phyloP scores from a whole-genome alignment of 1,284 basidiomycete species.

The Naganishia sp. region DNA sequence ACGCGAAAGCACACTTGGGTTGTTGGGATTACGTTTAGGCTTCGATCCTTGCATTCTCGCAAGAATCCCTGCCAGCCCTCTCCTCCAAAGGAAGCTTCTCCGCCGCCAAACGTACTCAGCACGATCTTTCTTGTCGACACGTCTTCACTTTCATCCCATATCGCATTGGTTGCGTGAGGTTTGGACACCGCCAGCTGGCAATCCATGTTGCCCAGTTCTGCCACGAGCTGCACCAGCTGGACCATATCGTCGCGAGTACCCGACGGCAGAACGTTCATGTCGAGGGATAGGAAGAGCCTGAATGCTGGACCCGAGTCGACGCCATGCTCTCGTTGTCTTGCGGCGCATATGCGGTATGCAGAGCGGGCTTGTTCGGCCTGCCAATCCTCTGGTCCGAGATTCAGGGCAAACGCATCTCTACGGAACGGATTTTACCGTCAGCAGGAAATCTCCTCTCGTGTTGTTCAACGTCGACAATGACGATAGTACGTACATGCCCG shows the following conservation, averaged over 20 bases:
- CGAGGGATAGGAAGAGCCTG: conserved; percentile 49
- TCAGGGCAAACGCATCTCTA: conserved; percentile 53
- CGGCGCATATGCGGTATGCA: conserved; percentile 41
- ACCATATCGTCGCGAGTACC: conserved; percentile 35
- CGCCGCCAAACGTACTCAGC: conserved; percentile 49
- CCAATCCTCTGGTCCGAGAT: conserved; percentile 53
- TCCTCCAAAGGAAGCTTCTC: conserved; percentile 42
- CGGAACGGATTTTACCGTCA: conserved; percentile 1
- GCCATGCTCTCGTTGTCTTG: background rate
- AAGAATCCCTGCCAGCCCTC: conserved; percentile 46
- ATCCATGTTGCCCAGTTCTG: conserved; percentile 32
- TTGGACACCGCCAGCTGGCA: conserved; percentile 3
- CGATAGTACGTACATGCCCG: conserved; percentile 41
- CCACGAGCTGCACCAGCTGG: conserved; percentile 37
- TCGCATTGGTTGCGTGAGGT: conserved; percentile 4
- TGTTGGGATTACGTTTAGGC: conserved; percentile 34
- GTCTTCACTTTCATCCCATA: background rate
- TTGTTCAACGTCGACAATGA: background rate
- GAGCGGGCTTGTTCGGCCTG: conserved; percentile 47
- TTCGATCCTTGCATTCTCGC: conserved; percentile 36
- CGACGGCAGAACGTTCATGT: conserved; percentile 51
- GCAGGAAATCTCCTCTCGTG: too few species aligned
- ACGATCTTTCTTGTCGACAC: conserved; percentile 33
- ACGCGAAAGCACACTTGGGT: background rate
- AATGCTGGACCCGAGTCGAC: conserved; percentile 28